phyloP scores from a whole-genome alignment of 164 flowering plant genomes.

The Stephania japonica region DNA sequence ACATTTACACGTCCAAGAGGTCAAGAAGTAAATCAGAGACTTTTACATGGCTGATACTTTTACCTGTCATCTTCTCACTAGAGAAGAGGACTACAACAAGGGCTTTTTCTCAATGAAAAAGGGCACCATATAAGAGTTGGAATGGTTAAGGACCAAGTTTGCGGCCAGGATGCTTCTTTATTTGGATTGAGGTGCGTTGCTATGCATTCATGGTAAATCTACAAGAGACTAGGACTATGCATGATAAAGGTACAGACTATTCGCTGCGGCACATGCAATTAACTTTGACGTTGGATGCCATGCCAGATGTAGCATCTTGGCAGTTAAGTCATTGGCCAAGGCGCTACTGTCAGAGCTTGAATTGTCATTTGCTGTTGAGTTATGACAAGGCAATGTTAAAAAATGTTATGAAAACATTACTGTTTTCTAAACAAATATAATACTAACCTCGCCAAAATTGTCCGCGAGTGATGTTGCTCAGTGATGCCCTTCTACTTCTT shows the following conservation, averaged over 20 bases:
- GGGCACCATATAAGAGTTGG: too few species aligned
- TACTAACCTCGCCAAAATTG: conserved; percentile 41
- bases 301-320: conserved; percentile 65
- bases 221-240: conserved; percentile 26
- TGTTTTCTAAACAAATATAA: background rate
- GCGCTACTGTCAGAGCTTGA: conserved; percentile 25
- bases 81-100: background rate
- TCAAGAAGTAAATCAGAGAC: background rate
- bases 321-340: conserved; percentile 30
- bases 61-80: background rate
- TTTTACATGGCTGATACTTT: background rate
- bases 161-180: background rate
- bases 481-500: conserved; percentile 47
- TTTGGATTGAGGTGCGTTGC: background rate
- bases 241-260: conserved; percentile 52
- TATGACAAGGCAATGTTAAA: background rate
- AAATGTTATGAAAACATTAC: background rate
- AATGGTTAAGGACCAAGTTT: background rate
- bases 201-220: background rate
- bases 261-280: conserved; percentile 66
- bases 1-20: background rate
- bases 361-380: conserved; percentile 38
- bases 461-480: conserved; percentile 62
- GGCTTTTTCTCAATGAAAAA: too few species aligned
- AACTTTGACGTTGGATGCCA: conserved; percentile 67